A percentile compares a stretch with the other conserved stretches of the same genome.
Evolutionary conservation across 2,329 filamentous ascomycete genomes (phyloP).

Genomic region (Hypoxylon sp.): DNA sequence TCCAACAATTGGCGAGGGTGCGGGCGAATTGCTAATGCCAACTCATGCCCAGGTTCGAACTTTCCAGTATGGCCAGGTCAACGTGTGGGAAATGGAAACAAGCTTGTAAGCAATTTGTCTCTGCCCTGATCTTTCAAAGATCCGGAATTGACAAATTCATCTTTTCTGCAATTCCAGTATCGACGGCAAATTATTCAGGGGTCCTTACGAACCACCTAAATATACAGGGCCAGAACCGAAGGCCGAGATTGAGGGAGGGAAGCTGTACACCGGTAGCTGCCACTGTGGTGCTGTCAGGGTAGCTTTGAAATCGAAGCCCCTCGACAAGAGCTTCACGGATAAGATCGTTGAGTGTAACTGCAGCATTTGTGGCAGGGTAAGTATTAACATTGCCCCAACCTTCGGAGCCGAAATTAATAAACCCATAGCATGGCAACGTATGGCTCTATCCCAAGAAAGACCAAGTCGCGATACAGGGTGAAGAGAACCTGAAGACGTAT

Average conservation of each 20-base stretch:
- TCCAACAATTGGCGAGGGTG: background rate
- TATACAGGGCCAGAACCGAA: slow-evolving; percentile 62
- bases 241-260: slow-evolving; percentile 56
- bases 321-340: slow-evolving; percentile 58
- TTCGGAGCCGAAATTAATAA: slow-evolving; percentile 9
- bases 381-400: background rate
- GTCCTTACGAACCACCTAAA: slow-evolving; percentile 55
- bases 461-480: slow-evolving; percentile 60
- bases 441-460: slow-evolving; percentile 62
- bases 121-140: background rate
- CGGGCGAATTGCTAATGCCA: slow-evolving; percentile 23
- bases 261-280: slow-evolving; percentile 66
- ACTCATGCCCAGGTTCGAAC: slow-evolving; percentile 56
- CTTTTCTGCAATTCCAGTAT: slow-evolving; percentile 50
- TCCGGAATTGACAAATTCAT: slow-evolving; percentile 4
- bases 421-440: slow-evolving; percentile 58
- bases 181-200: slow-evolving; percentile 56
- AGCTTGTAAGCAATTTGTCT: slow-evolving; percentile 53
- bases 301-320: slow-evolving; percentile 60
- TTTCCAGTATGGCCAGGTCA: slow-evolving; percentile 60
- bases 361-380: slow-evolving; percentile 64
- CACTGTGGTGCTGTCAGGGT: slow-evolving; percentile 67
- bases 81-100: slow-evolving; percentile 60
- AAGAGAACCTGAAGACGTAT: slow-evolving; percentile 60
- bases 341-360: slow-evolving; percentile 64